Evolutionary conservation across 345 rosid species (phyloP).

Genomic region (Triadica sebifera): DNA sequence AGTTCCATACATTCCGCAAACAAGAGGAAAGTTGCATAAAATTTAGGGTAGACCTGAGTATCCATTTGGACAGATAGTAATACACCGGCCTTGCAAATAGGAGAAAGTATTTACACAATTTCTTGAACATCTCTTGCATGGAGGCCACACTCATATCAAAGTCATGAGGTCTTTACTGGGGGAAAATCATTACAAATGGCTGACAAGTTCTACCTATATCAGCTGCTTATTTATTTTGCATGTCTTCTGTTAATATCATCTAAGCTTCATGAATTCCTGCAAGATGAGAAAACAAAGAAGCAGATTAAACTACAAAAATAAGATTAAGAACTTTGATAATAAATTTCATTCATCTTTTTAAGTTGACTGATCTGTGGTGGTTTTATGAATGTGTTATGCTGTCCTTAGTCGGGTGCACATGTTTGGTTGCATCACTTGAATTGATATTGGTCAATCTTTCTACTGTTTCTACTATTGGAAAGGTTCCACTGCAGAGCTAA

Average conservation of each 20-base stretch:
- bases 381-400: too few species aligned
- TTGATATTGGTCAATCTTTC: too few species aligned
- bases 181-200: slow-evolving; percentile 15
- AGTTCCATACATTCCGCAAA: background rate
- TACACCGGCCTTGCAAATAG: background rate
- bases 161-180: background rate
- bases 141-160: slow-evolving; percentile 4
- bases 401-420: too few species aligned
- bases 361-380: too few species aligned
- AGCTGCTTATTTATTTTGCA: slow-evolving; percentile 27
- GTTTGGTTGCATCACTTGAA: too few species aligned
- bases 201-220: slow-evolving; percentile 10
- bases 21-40: background rate
- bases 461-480: too few species aligned
- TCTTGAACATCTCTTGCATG: background rate
- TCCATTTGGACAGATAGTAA: background rate
- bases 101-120: slow-evolving; percentile 12
- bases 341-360: background rate
- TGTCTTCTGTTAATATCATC: slow-evolving; percentile 11
- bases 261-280: slow-evolving; percentile 34
- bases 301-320: background rate
- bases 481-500: too few species aligned
- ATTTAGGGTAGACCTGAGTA: background rate
- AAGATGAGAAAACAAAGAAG: slow-evolving; percentile 5
- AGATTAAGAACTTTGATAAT: background rate